Conservation (phyloP, 2,329 filamentous ascomycete genomes). For the Aureobasidium subglaciale region DNA sequence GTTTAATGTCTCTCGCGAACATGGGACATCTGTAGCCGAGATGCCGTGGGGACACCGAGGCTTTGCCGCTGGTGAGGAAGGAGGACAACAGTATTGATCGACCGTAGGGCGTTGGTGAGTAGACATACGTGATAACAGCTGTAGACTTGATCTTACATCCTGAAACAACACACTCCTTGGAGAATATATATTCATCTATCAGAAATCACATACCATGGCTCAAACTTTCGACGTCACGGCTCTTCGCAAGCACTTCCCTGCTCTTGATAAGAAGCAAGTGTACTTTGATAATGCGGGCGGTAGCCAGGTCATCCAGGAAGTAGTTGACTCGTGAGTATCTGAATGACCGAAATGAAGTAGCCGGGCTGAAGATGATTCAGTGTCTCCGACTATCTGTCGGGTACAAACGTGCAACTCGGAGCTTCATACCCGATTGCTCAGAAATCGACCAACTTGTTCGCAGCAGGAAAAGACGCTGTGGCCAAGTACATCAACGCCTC, state of each 20-base stretch:
- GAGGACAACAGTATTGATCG: constrained; percentile 11
- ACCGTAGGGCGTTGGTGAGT: background rate
- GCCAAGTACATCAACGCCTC: constrained; percentile 65
- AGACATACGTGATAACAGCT: constrained; percentile 8
- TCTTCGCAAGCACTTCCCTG: constrained; percentile 59
- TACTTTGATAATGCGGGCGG: constrained; percentile 76
- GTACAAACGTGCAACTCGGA: constrained; percentile 68
- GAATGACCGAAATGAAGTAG: background rate
- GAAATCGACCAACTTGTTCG: constrained; percentile 53
- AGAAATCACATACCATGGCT: constrained; percentile 21
- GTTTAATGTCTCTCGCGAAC: background rate
- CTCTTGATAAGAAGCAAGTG: constrained; percentile 58
- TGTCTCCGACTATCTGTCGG: constrained; percentile 58
- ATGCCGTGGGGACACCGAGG: background rate
- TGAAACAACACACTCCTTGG: background rate
- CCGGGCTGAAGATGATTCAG: constrained; percentile 29
- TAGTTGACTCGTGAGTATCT: constrained; percentile 55
- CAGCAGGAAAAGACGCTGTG: constrained; percentile 55
- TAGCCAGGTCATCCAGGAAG: constrained; percentile 60
- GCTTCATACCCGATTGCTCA: constrained; percentile 59
- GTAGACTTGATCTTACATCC: background rate
- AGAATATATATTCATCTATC: too few species aligned
- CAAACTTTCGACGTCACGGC: constrained; percentile 47
- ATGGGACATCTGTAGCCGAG: constrained; percentile 5
- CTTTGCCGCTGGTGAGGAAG: constrained; percentile 8